Conservation (phyloP, 164 flowering plant species). For the Sextonia rubra region DNA sequence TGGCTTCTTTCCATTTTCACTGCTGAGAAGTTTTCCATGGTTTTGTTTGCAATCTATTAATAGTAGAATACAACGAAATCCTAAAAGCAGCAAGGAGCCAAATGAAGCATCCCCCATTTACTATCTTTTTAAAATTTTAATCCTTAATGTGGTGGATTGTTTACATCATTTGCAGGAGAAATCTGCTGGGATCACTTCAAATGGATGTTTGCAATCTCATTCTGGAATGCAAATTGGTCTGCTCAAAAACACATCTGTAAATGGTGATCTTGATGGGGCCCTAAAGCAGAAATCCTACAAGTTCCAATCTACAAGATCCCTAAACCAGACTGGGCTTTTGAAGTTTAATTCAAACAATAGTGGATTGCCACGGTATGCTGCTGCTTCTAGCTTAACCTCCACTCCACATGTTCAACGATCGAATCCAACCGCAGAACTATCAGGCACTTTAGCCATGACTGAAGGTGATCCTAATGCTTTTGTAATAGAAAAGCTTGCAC, state of each 20-base stretch:
- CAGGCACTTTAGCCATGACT: conserved; percentile 13
- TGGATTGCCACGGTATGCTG: conserved; percentile 2
- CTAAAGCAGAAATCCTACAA: conserved; percentile 29
- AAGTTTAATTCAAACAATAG: conserved; percentile 16
- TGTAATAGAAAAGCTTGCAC: conserved; percentile 8
- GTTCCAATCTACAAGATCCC: conserved; percentile 26
- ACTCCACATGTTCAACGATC: conserved; percentile 19
- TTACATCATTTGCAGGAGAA: conserved; percentile 19
- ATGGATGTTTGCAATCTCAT: conserved; percentile 23
- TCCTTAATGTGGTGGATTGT: neutral
- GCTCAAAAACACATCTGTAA: conserved; percentile 16
- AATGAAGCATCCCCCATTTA: neutral
- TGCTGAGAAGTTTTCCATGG: too few species aligned
- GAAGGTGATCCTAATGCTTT: conserved; percentile 9
- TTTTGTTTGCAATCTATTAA: neutral
- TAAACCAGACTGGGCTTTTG: conserved; percentile 6
- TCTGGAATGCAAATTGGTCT: conserved; percentile 18
- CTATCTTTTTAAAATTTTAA: neutral
- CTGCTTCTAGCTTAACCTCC: conserved; percentile 18
- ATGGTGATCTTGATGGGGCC: conserved; percentile 24
- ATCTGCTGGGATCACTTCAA: conserved; percentile 23
- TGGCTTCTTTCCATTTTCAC: neutral
- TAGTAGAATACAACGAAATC: neutral
- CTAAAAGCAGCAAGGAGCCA: neutral
- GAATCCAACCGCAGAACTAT: conserved; percentile 17